phyloP scores from a whole-genome alignment of 257 asterid genomes.

The Solanum pinnatisectum region DNA sequence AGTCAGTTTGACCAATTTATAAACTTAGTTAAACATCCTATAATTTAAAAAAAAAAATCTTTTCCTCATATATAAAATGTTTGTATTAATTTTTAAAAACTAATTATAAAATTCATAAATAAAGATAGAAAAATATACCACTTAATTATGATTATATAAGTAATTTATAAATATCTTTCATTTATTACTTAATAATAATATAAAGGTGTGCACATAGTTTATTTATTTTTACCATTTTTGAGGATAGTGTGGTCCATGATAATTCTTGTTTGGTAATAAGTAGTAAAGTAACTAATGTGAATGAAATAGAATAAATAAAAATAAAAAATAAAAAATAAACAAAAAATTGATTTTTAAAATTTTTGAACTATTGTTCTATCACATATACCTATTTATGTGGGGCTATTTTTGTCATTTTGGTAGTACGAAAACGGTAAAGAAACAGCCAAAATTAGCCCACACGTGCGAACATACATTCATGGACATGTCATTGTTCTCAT shows the following conservation, averaged over 20 bases:
- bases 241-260: background rate
- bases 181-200: background rate
- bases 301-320: background rate
- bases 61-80: background rate
- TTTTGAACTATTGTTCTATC: background rate
- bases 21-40: background rate
- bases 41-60: background rate
- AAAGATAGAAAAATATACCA: background rate
- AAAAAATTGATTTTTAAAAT: background rate
- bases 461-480: constrained; percentile 24
- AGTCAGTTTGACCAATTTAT: background rate
- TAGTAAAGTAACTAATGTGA: background rate
- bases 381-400: background rate
- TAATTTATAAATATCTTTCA: background rate
- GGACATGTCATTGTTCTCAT: constrained; percentile 22
- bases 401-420: background rate
- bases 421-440: background rate
- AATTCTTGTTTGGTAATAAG: background rate
- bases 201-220: background rate
- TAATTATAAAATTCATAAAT: background rate
- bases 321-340: too few relatives aligned
- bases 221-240: background rate
- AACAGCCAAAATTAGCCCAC: background rate
- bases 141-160: background rate
- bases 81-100: background rate